Evolutionary conservation across 495 filamentous ascomycete species (phyloP), one percentile per base, ranked within the genome.

Genomic region (Xylaria bambusicola): DNA sequence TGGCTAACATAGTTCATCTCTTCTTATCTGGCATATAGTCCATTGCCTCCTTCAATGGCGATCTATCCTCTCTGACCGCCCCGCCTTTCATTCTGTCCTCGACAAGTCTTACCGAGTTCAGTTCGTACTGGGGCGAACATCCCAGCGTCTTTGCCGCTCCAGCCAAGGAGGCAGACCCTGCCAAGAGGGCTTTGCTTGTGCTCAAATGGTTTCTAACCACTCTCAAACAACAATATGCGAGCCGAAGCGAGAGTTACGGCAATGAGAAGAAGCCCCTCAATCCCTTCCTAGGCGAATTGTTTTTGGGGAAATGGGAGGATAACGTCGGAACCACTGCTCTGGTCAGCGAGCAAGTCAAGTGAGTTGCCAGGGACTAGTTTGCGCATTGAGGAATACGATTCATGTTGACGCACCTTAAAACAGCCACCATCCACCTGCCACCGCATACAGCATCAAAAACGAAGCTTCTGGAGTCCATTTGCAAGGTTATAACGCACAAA

Each of bases 261-360:
- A 92, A 92, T 64, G 94, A 97, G 80, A 98, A 98, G 82, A 98
- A 98, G 78, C 94, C 94, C 0, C 77, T 98, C 23, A 98, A 97
- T 67, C 90, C 90, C 0, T 94, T 94, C 74, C 72, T 94, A 18
- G 94, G 94, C 36, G 94, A 98, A 74, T 75, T 97, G 29, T 98
- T 96, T 68, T 71, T 97, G 3, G 93, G 93, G 1, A 88, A 84
- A 69, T 97, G 93, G 93, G 84, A 88, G 60, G 87, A 92, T 53
- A 83, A 84, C 36, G 81, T 82, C 18, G 91, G 92, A 10, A 86
- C 82, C 29, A 92, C 88, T 12, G 77, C 80, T 44, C 70, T 92
- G 58, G 71, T 81, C 56, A 76, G 71, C 66, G 75, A 98, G 88
- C 75, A 66, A 87, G 91, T 72, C 80, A 95, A 77, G 77, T 80